Evolutionary conservation across 2,329 filamentous ascomycete species (phyloP), one percentile per base, ranked within the genome.

Genomic region (Exophiala lecanii-corni): DNA sequence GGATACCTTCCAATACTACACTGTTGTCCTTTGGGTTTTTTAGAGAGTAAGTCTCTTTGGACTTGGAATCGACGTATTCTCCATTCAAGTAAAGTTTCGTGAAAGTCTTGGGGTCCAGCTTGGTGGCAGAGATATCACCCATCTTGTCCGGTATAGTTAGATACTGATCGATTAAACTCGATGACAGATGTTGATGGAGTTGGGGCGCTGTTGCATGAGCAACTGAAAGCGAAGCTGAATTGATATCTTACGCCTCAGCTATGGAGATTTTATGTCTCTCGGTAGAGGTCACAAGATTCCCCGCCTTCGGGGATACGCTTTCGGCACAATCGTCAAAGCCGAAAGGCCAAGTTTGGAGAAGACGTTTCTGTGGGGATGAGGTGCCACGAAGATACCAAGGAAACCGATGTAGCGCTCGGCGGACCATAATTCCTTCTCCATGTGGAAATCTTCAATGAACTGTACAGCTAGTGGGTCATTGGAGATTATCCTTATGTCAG

Each of bases 1-100:
- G 59, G 10, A 77, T 66, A 31, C 74, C 66, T 43, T 73, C 62
- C 12, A 71, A 65, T 1, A 78, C 65, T 5, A 75, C 55, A 3
- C 67, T 67, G 42, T 67, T 69, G 53, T 76, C 68, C 36, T 65
- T 69, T 7, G 75, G 74, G 57, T 60, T 57, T 26, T 42, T 30
- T n/a, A 51, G 10, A 2, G 36, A 41, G 18, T 75, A 72, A 0
- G 66, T 74, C 47, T 65, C 63, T 21, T 21, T 38, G 34, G 9
- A 17, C n/a, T 36, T 45, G 20, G 43, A 32, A n/a, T 30, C 25
- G 39, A 41, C 39, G 32, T 50, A 50, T 38, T 50, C n/a, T 10
- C 41, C 36, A 19, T 44, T 44, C 13, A 38, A 13, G 19, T 38
- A 38, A 12, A 38, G 9, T n/a, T 28, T 25, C 12, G n/a, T 38